Evolutionary conservation across 139 green algal genomes (phyloP).

Genomic region (Chlamydomonas schloesseri): DNA sequence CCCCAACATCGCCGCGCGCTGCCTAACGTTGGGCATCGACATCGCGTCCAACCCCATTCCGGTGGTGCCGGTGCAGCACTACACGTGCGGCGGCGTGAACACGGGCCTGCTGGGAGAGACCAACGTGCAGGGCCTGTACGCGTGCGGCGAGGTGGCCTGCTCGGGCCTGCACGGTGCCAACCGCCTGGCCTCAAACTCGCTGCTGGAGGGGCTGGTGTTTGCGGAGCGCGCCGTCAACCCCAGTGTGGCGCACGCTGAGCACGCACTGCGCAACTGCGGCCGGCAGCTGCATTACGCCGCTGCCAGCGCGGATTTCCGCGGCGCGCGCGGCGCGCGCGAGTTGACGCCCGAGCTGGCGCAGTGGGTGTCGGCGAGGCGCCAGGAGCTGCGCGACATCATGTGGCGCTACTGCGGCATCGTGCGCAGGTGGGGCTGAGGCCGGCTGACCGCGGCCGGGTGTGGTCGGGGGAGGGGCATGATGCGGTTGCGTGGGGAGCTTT

Average conservation of each 20-base stretch:
- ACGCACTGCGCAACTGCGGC: slow-evolving; percentile 58
- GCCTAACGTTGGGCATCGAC: slow-evolving; percentile 87
- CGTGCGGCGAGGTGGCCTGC: slow-evolving; percentile 94
- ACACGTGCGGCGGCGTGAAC: slow-evolving; percentile 97
- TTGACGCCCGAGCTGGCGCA: slow-evolving; percentile 6
- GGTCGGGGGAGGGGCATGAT: no score
- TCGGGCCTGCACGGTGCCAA: slow-evolving; percentile 98
- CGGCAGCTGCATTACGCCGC: slow-evolving; percentile 66
- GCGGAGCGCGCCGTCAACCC: slow-evolving; percentile 83
- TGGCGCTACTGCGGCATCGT: slow-evolving; percentile 93
- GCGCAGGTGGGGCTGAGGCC: slow-evolving; percentile 46
- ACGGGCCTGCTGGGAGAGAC: slow-evolving; percentile 93
- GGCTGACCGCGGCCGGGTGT: no score
- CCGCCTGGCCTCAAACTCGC: slow-evolving; percentile 94
- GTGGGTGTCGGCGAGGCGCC: slow-evolving; percentile 61
- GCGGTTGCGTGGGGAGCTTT: no score
- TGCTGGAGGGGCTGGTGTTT: slow-evolving; percentile 98
- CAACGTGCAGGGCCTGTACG: slow-evolving; percentile 89
- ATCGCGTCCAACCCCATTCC: slow-evolving; percentile 95
- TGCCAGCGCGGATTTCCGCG: slow-evolving; percentile 58
- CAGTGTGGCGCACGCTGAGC: slow-evolving; percentile 82
- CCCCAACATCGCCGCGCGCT: slow-evolving; percentile 91
- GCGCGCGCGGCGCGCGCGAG: slow-evolving; percentile 15
- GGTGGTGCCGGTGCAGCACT: slow-evolving; percentile 96
- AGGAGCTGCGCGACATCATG: slow-evolving; percentile 85